Conservation (phyloP, 2,329 filamentous ascomycete genomes). For the Pseudogymnoascus sp. region DNA sequence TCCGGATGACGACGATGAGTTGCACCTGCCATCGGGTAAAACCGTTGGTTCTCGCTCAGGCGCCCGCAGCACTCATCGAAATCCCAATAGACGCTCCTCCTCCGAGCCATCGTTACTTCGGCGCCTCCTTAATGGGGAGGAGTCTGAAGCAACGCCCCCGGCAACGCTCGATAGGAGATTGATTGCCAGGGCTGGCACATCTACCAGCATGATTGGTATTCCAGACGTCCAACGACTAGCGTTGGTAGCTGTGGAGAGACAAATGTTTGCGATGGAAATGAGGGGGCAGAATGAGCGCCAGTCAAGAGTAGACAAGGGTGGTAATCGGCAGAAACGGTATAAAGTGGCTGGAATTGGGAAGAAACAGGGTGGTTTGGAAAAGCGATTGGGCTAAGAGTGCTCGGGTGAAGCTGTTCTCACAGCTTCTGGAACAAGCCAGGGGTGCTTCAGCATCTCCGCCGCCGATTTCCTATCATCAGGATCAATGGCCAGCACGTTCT, state of each 20-base stretch:
- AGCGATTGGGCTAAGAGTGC: constrained; percentile 13
- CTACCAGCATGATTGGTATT: constrained; percentile 19
- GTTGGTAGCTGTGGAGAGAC: constrained; percentile 20
- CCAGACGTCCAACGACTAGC: constrained; percentile 19
- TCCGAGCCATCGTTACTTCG: not conserved
- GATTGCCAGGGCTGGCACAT: constrained; percentile 12
- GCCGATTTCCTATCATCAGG: constrained; percentile 85
- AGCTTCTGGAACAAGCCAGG: constrained; percentile 45
- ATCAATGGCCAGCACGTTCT: constrained; percentile 78
- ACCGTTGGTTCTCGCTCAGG: constrained; percentile 26
- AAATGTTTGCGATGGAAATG: constrained; percentile 18
- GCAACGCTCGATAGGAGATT: not conserved
- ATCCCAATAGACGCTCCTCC: constrained; percentile 1
- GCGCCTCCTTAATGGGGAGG: not conserved
- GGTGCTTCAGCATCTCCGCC: constrained; percentile 78
- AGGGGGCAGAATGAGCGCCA: constrained; percentile 20
- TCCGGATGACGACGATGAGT: constrained; percentile 23
- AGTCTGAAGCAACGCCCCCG: not conserved
- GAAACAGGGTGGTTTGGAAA: constrained; percentile 22
- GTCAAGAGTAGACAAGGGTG: constrained; percentile 18
- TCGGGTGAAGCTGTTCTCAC: not conserved
- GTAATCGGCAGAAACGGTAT: constrained; percentile 23
- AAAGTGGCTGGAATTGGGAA: constrained; percentile 15
- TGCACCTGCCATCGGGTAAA: constrained; percentile 31
- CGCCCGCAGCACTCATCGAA: constrained; percentile 8